Evolutionary conservation across 176 grass and related monocot species (phyloP).

Genomic region (Rhynchospora tenuis): DNA sequence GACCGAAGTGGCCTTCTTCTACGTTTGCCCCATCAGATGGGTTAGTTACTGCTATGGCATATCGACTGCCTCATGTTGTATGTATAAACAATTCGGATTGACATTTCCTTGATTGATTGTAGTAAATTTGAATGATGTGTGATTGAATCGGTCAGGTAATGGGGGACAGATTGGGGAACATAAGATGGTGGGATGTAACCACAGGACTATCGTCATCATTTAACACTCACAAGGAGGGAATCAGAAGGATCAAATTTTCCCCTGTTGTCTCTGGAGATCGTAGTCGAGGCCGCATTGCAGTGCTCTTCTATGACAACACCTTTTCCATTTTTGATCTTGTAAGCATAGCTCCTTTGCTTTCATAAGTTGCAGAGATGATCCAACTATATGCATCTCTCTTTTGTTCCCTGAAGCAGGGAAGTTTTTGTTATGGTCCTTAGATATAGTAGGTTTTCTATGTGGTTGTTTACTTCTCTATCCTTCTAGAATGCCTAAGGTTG

Average conservation of each 20-base stretch:
- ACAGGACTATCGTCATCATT: constrained; percentile 94
- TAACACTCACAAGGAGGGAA: constrained; percentile 96
- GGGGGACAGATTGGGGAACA: constrained; percentile 95
- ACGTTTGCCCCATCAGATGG: constrained; percentile 95
- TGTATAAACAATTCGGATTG: constrained; percentile 30
- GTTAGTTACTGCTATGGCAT: constrained; percentile 97
- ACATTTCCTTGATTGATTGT: constrained; percentile 25
- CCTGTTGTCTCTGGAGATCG: constrained; percentile 83
- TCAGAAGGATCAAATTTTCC: constrained; percentile 97
- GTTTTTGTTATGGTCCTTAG: neutral
- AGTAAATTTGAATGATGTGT: constrained; percentile 30
- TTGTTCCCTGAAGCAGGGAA: neutral
- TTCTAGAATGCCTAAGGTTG: neutral
- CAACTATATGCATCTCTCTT: neutral
- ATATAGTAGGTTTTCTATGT: neutral
- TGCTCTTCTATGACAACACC: constrained; percentile 94
- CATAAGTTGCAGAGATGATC: neutral
- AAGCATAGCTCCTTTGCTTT: constrained; percentile 15
- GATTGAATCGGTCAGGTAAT: constrained; percentile 62
- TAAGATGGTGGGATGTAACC: constrained; percentile 99
- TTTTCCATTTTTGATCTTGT: constrained; percentile 99
- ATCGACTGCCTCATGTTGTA: constrained; percentile 97
- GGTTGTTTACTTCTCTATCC: neutral
- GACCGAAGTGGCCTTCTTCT: constrained; percentile 98
- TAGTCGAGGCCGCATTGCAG: constrained; percentile 87